Base-by-base conservation (phyloP, 1,284 basidiomycete genomes). In the Takashimella koratensis region DNA sequence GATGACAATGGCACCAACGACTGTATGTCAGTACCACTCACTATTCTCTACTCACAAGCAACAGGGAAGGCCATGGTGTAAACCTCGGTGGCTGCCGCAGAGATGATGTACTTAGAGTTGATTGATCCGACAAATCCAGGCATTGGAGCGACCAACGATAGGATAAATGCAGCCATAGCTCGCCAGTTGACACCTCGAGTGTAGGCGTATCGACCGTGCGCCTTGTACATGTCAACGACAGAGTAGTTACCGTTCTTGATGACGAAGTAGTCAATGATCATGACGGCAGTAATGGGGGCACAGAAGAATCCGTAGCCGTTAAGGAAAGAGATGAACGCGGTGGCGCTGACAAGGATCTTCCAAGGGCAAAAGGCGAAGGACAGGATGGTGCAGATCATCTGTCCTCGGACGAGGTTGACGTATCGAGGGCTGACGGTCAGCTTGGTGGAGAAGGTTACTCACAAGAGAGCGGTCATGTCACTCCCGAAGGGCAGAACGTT, bases 401-500 rank as follows among this genome's bases (percentile, higher is more conserved):
- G 60, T 19, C 60, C 60, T 36, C 60, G 54, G 22, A 51, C 47
- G 43, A 61, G 58, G 25, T 49, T 61, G 50, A 61, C 56, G 56
- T 56, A 61, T 8, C 53, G 46, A 12, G 59, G 59, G 51, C 56
- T 56, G n/a, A 61, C 24, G 11, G 52, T 54, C 56, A 13, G 47
- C 53, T 12, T 30, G 40, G 47, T 61, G 51, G 26, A 55, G 43
- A 23, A 51, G 53, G 24, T 61, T 44, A 21, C 49, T 36, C 22
- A 52, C 49, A 16, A 60, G 49, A 48, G 58, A 57, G 51, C 54
- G 52, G 51, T 51, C 45, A 36, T 52, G 36, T 12, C 46, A 52
- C 45, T 61, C 59, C 59, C 59, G n/a, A n/a, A n/a, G n/a, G n/a
- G n/a, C n/a, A n/a, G n/a, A n/a, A n/a, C n/a, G n/a, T n/a, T n/a